Evolutionary conservation across 2,329 filamentous ascomycete genomes (phyloP).

Genomic region (Sporothrix variecibatus): DNA sequence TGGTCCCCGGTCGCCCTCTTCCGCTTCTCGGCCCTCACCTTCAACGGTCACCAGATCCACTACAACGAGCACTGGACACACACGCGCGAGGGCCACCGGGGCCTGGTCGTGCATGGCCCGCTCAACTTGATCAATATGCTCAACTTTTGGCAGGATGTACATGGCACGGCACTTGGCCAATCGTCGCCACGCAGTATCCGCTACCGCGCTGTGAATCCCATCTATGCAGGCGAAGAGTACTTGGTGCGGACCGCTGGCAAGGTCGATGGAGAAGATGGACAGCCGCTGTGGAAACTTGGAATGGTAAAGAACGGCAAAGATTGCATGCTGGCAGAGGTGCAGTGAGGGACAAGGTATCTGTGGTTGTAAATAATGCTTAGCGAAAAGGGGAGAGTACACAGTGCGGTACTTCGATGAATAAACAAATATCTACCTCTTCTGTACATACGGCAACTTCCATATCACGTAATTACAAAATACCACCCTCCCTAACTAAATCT

Average conservation of each 20-base stretch:
- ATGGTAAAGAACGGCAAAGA: not conserved
- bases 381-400: too few relatives aligned
- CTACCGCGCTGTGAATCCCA: slow-evolving; percentile 1
- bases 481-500: too few relatives aligned
- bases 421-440: too few relatives aligned
- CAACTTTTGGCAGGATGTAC: slow-evolving; percentile 61
- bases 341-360: not conserved
- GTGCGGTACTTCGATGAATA: too few relatives aligned
- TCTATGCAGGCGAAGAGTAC: slow-evolving; percentile 6
- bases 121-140: slow-evolving; percentile 73
- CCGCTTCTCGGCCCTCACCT: slow-evolving; percentile 80
- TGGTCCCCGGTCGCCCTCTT: slow-evolving; percentile 63
- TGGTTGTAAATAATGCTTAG: too few relatives aligned
- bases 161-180: slow-evolving; percentile 27
- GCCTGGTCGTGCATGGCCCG: slow-evolving; percentile 77
- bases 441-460: too few relatives aligned
- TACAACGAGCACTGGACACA: slow-evolving; percentile 69
- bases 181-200: not conserved
- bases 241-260: not conserved
- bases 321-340: not conserved
- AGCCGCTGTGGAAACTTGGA: not conserved
- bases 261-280: not conserved
- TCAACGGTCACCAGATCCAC: slow-evolving; percentile 86
- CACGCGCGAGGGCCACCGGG: slow-evolving; percentile 67
- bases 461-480: too few relatives aligned